Conservation (phyloP, 306 rosid genomes). For the Vicia sativa region DNA sequence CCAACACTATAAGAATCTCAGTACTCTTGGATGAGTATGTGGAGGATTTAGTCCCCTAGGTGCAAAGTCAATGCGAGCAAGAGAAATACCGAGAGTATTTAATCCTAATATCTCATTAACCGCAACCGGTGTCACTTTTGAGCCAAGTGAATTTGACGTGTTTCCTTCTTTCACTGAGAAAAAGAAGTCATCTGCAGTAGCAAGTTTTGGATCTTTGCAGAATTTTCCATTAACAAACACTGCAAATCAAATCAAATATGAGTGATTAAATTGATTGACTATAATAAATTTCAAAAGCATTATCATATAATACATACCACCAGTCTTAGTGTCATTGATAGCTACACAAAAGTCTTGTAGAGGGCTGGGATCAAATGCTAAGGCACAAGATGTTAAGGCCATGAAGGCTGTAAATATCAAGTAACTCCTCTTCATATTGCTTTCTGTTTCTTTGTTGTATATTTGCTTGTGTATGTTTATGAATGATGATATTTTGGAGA, state of each 20-base stretch:
- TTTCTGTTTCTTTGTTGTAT: not conserved
- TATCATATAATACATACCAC: conserved; percentile 10
- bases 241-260: not conserved
- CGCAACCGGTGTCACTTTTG: not conserved
- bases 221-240: conserved; percentile 50
- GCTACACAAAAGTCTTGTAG: conserved; percentile 42
- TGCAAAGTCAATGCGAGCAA: conserved; percentile 31
- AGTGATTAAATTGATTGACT: not conserved
- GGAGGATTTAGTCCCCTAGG: conserved; percentile 28
- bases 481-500: not conserved
- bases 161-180: conserved; percentile 23
- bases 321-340: conserved; percentile 30
- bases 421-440: conserved; percentile 7
- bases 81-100: conserved; percentile 33
- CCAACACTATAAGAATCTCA: conserved; percentile 34
- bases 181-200: conserved; percentile 34
- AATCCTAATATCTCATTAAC: conserved; percentile 24
- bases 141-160: conserved; percentile 29
- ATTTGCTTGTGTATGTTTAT: too few relatives aligned
- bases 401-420: conserved; percentile 8
- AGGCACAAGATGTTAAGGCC: conserved; percentile 30
- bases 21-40: conserved; percentile 28
- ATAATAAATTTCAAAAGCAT: too few relatives aligned
- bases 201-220: conserved; percentile 44
- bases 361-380: conserved; percentile 46